These are phyloP conservation scores for Acer saccharum DNA, from an alignment of 345 rosid species.

Conservation along the genomic window DNA sequence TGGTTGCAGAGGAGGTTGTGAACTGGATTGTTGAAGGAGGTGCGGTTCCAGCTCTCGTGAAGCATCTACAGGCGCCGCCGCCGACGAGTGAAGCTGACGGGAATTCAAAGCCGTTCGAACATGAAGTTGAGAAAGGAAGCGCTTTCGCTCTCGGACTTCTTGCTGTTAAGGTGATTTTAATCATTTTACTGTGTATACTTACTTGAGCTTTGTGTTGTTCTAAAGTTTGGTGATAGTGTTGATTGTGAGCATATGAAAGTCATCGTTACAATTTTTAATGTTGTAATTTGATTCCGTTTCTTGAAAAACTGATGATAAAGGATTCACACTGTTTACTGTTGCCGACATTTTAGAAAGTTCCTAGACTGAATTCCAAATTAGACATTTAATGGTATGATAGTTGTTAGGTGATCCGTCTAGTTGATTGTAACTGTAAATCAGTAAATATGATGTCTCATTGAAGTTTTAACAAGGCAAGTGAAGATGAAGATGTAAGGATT, in stretches of 20 bases:
- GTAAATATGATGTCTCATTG: background rate
- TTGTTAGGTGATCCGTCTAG: background rate
- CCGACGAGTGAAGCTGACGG: conserved; percentile 54
- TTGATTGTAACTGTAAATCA: background rate
- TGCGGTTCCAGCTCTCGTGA: conserved; percentile 91
- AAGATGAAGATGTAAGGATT: background rate
- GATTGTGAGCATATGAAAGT: background rate
- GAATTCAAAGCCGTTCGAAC: conserved; percentile 73
- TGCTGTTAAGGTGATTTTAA: conserved; percentile 74
- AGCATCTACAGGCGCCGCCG: conserved; percentile 90
- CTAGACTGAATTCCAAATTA: background rate
- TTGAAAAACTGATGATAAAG: background rate
- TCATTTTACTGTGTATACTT: conserved; percentile 9
- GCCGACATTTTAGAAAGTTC: background rate
- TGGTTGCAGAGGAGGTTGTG: conserved; percentile 87
- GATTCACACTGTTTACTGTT: background rate
- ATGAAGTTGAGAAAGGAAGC: conserved; percentile 98
- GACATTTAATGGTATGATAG: background rate
- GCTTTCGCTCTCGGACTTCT: conserved; percentile 97
- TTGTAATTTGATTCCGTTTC: background rate
- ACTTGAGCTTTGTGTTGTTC: conserved; percentile 4
- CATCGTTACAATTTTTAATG: background rate
- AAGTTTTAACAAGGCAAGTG: background rate
- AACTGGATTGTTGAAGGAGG: conserved; percentile 94
- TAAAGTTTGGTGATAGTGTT: background rate